These are phyloP conservation scores for Grosmannia serpens DNA, from an alignment of 2,329 filamentous ascomycete species.

Conservation along the genomic window DNA sequence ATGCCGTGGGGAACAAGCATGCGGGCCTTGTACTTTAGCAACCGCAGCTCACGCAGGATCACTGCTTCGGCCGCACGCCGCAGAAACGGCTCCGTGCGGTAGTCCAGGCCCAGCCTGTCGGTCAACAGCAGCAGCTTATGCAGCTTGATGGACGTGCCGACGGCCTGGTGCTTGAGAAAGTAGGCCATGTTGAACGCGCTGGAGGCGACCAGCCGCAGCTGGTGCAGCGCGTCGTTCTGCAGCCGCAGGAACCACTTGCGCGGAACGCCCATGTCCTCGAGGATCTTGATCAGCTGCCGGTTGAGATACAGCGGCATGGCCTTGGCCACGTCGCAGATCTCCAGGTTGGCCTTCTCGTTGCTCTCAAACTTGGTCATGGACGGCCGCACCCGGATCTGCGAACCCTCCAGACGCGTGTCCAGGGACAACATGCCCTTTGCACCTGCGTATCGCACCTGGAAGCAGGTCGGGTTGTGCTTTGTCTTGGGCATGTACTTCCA, in stretches of 20 bases:
- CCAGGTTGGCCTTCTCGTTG: conserved; percentile 41
- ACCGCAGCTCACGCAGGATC: conserved; percentile 57
- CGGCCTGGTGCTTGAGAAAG: conserved; percentile 51
- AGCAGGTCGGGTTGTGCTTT: conserved; percentile 45
- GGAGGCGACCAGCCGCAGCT: conserved; percentile 47
- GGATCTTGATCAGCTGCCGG: conserved; percentile 71
- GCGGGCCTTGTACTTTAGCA: conserved; percentile 67
- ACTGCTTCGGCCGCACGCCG: conserved; percentile 58
- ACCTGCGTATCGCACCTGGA: conserved; percentile 65
- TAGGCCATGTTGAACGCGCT: conserved; percentile 49
- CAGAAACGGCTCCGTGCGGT: conserved; percentile 57
- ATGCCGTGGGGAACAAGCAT: conserved; percentile 60
- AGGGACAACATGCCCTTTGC: conserved; percentile 71
- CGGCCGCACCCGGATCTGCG: conserved; percentile 47
- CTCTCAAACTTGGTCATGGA: conserved; percentile 75
- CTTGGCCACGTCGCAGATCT: conserved; percentile 59
- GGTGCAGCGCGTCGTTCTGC: conserved; percentile 50
- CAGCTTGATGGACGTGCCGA: conserved; percentile 50
- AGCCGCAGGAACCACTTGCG: conserved; percentile 48
- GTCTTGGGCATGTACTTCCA: conserved; percentile 40
- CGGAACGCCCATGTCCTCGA: conserved; percentile 63
- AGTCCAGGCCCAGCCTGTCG: conserved; percentile 47
- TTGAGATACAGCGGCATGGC: conserved; percentile 64
- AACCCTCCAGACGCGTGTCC: conserved; percentile 47
- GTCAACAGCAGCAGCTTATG: conserved; percentile 51